These are phyloP conservation scores for Gleditsia sinensis DNA, from an alignment of 306 rosid genomes.

Conservation along the genomic window DNA sequence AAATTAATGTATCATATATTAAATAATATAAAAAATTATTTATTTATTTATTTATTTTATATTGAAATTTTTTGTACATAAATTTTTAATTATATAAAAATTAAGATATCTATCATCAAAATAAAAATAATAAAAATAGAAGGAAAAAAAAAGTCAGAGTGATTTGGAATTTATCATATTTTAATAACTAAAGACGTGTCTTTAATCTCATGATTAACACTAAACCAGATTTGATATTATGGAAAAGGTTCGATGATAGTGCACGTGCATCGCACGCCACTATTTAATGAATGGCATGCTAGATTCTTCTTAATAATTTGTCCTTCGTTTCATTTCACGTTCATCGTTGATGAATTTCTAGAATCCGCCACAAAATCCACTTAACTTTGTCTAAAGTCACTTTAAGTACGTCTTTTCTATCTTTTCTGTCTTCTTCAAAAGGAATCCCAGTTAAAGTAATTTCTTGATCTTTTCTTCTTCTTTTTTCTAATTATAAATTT, in stretches of 20 bases:
- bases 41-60: too few relatives aligned
- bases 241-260: neutral
- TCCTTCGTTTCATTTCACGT: neutral
- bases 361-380: neutral
- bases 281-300: neutral
- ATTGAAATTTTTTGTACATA: too few relatives aligned
- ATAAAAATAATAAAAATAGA: neutral
- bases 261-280: neutral
- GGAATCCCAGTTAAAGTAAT: neutral
- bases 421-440: neutral
- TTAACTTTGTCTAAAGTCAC: neutral
- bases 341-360: neutral
- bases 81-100: too few relatives aligned
- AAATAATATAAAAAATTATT: too few relatives aligned
- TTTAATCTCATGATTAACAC: neutral
- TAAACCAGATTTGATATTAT: neutral
- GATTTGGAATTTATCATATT: neutral
- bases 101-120: too few relatives aligned
- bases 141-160: neutral
- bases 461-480: too few relatives aligned
- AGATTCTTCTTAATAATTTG: neutral
- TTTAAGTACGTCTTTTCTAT: neutral
- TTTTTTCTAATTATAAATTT: neutral
- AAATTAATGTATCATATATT: too few relatives aligned
- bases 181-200: neutral